A percentile compares a stretch with the other conserved stretches of the same genome.
phyloP scores from a whole-genome alignment of 306 rosid genomes.

The Cucurbita maxima region DNA sequence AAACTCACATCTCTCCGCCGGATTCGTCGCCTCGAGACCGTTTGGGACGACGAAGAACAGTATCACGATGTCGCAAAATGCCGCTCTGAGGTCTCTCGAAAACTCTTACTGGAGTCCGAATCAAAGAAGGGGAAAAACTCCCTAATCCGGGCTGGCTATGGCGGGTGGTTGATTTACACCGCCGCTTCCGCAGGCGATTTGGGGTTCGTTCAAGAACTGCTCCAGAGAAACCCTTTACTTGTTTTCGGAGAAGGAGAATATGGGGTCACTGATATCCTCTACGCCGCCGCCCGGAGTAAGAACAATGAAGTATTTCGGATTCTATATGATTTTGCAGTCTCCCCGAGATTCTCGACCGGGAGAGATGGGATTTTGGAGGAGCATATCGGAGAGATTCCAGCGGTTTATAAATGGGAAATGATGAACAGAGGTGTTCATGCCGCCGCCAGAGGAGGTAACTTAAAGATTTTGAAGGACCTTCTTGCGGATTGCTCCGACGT shows the following conservation, averaged over 20 bases:
- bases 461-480: slow-evolving; percentile 56
- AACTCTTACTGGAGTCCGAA: slow-evolving; percentile 55
- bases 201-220: slow-evolving; percentile 40
- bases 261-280: slow-evolving; percentile 58
- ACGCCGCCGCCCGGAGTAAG: slow-evolving; percentile 58
- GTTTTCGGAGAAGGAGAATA: slow-evolving; percentile 71
- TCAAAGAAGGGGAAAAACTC: slow-evolving; percentile 52
- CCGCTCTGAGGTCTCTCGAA: slow-evolving; percentile 49
- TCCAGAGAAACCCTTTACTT: slow-evolving; percentile 42
- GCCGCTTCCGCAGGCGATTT: slow-evolving; percentile 93
- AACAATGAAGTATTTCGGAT: slow-evolving; percentile 38
- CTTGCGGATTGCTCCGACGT: slow-evolving; percentile 51
- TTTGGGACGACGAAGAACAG: slow-evolving; percentile 87
- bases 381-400: slow-evolving; percentile 50
- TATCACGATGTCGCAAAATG: slow-evolving; percentile 66
- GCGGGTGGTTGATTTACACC: slow-evolving; percentile 96
- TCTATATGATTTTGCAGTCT: slow-evolving; percentile 56
- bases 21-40: slow-evolving; percentile 76
- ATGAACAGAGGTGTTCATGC: slow-evolving; percentile 81
- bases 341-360: slow-evolving; percentile 46
- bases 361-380: slow-evolving; percentile 49
- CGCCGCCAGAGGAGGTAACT: slow-evolving; percentile 88
- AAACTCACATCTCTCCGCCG: slow-evolving; percentile 88
- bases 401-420: slow-evolving; percentile 76
- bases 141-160: slow-evolving; percentile 65